These are phyloP conservation scores for Cajanus cajan DNA, from an alignment of 306 rosid genomes.

Conservation along the genomic window DNA sequence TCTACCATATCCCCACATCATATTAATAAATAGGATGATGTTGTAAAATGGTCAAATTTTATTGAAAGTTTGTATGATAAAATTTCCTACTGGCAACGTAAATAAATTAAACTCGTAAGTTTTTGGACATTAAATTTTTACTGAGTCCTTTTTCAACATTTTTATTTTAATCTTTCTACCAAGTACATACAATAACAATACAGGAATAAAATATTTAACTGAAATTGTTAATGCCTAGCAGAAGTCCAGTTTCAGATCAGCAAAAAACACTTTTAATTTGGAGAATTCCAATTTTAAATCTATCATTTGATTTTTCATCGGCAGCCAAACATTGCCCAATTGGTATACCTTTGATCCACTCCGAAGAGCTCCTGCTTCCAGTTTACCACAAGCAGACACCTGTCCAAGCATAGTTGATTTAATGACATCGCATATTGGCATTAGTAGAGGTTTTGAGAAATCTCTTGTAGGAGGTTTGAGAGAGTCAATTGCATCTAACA, in stretches of 20 bases:
- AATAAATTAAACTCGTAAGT: background rate
- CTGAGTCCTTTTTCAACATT: background rate
- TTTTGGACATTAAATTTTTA: background rate
- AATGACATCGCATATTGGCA: slow-evolving; percentile 93
- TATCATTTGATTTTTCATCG: slow-evolving; percentile 24
- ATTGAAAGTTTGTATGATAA: background rate
- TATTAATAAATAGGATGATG: background rate
- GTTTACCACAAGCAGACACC: slow-evolving; percentile 88
- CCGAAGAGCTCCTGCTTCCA: slow-evolving; percentile 96
- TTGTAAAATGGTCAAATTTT: background rate
- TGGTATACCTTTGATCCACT: slow-evolving; percentile 77
- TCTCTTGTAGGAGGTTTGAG: slow-evolving; percentile 86
- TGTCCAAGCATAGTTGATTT: slow-evolving; percentile 67
- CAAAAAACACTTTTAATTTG: slow-evolving; percentile 4
- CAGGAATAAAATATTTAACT: background rate
- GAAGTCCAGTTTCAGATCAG: background rate
- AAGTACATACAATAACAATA: background rate
- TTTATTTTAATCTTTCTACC: background rate
- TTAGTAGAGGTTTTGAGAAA: slow-evolving; percentile 76
- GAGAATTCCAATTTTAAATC: slow-evolving; percentile 16
- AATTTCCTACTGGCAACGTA: background rate
- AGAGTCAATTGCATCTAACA: slow-evolving; percentile 88
- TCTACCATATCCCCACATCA: background rate
- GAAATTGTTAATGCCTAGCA: slow-evolving; percentile 3
- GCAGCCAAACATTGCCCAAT: slow-evolving; percentile 12